Evolutionary conservation across 257 asterid species (phyloP), one percentile per base, ranked within the genome.

Genomic region (Asclepias syriaca): DNA sequence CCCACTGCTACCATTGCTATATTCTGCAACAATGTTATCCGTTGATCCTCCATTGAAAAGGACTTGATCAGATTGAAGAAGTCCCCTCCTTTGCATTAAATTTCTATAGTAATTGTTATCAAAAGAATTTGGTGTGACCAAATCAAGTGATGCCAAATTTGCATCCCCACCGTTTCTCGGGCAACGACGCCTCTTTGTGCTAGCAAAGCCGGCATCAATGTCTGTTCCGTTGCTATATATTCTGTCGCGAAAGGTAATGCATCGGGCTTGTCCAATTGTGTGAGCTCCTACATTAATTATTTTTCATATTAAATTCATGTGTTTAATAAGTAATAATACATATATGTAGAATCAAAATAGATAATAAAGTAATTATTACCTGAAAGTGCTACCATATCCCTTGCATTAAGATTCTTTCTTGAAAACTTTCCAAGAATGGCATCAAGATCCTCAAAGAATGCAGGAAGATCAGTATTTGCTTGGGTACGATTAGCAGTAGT

Each of bases 241-340:
- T 56, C 86, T 68, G 0, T 22, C 5, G 0, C 86, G 69, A 11
- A 79, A 82, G 6, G 66, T 11, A 15, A 12, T 0, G 16, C 86
- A 82, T n/a, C 55, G 81, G 12, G 78, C 74, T 34, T 82, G 84
- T 29, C 83, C 86, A 58, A 82, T 27, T 19, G 83, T 78, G 70
- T 82, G 83, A 0, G 81, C 76, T 18, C 85, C 81, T 81, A 63
- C 53, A 76, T 40, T 68, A 6, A 3, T 21, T 18, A 3, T 21
- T 18, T 19, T 65, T 65, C 15, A 13, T 37, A 19, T 9, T 22
- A n/a, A 7, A 1, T 16, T 49, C 10, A 0, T n/a, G 9, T 37
- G 18, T 13, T 15, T 22, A 29, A 29, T 29, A 34, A 34, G 34
- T 29, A 29, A 29, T 29, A 29, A 2, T 29, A 29, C 3, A 29